phyloP scores from a whole-genome alignment of 2,329 filamentous ascomycete genomes.

The Fusarium coicis region DNA sequence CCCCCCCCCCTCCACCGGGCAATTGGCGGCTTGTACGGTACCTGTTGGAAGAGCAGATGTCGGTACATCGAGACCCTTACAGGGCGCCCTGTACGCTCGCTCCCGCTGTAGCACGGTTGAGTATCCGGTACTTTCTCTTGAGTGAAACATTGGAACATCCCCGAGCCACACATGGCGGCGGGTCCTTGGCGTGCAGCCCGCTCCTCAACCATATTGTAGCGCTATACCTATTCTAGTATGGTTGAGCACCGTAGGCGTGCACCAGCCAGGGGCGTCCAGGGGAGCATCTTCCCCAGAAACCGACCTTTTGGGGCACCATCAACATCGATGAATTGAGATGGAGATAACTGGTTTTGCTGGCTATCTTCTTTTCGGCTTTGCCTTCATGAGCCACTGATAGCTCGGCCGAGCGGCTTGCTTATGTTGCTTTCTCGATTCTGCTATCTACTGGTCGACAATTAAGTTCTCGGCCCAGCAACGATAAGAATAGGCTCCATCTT shows the following conservation, averaged over 20 bases:
- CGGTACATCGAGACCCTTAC: constrained; percentile 36
- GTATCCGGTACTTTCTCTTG: constrained; percentile 42
- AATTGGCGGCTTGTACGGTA: constrained; percentile 22
- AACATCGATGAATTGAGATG: constrained; percentile 26
- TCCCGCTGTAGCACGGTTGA: constrained; percentile 32
- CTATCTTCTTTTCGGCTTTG: constrained; percentile 22
- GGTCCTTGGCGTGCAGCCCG: constrained; percentile 45
- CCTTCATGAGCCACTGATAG: constrained; percentile 36
- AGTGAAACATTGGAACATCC: constrained; percentile 36
- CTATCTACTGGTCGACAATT: constrained; percentile 35
- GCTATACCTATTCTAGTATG: constrained; percentile 48
- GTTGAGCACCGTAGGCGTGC: constrained; percentile 24
- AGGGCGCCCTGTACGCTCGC: constrained; percentile 20
- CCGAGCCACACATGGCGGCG: constrained; percentile 43
- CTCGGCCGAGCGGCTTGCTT: constrained; percentile 43
- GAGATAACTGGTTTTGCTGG: constrained; percentile 36
- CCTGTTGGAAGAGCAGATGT: constrained; percentile 27
- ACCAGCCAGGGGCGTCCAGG: constrained; percentile 42
- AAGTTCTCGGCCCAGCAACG: constrained; percentile 26
- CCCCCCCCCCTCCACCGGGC: constrained; percentile 22
- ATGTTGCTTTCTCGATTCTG: constrained; percentile 11
- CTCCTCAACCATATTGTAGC: constrained; percentile 58
- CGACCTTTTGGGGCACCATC: constrained; percentile 47
- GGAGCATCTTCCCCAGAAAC: constrained; percentile 46
- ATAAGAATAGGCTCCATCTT: constrained; percentile 23